phyloP scores from a whole-genome alignment of 192 early-diverging fungal species.

The Coemansia erecta region DNA sequence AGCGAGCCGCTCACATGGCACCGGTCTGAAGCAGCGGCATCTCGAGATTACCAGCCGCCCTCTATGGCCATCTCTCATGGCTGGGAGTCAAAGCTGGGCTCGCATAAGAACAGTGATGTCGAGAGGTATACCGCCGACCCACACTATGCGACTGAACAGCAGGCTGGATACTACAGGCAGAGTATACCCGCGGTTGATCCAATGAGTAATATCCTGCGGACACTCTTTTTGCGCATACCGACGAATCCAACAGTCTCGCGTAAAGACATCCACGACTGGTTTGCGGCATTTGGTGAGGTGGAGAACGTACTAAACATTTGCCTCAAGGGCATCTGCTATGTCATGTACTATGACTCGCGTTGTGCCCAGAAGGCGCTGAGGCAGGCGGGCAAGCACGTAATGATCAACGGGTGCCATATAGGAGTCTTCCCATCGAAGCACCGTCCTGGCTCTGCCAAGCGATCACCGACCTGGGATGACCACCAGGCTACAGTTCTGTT shows the following conservation, averaged over 20 bases:
- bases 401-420: constrained; percentile 1
- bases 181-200: too few relatives aligned
- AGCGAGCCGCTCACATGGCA: too few relatives aligned
- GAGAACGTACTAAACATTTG: constrained; percentile 16
- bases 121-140: too few relatives aligned
- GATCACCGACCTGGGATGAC: constrained; percentile 12
- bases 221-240: constrained; percentile 26
- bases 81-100: too few relatives aligned
- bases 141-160: neutral
- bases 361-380: constrained; percentile 8
- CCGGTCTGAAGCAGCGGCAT: too few relatives aligned
- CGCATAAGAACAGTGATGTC: too few relatives aligned
- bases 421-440: constrained; percentile 14
- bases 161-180: neutral
- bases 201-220: constrained; percentile 2
- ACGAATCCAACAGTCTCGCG: neutral
- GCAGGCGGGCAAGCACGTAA: constrained; percentile 6
- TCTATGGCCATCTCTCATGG: too few relatives aligned
- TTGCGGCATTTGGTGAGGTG: constrained; percentile 32
- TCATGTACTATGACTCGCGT: constrained; percentile 38
- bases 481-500: constrained; percentile 30
- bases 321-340: constrained; percentile 28
- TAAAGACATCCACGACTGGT: constrained; percentile 9
- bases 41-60: too few relatives aligned
- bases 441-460: constrained; percentile 17